Conservation (phyloP, 2,329 filamentous ascomycete species). For the Curvularia sp. region DNA sequence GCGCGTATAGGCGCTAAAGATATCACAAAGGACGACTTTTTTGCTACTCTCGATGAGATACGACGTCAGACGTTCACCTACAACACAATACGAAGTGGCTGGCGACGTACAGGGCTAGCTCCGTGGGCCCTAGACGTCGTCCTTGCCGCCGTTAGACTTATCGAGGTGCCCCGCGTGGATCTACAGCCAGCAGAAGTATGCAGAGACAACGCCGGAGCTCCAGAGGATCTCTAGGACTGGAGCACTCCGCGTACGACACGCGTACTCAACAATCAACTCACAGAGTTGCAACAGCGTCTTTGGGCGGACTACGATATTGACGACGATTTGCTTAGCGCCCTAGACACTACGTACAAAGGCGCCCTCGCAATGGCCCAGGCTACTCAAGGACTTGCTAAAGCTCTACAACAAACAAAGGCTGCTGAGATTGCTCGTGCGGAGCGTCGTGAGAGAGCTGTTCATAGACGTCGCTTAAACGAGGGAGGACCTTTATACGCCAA, state of each 20-base stretch:
- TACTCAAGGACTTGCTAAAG: background rate
- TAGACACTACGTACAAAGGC: constrained; percentile 1
- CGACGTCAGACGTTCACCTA: constrained; percentile 4
- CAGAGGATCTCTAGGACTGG: background rate
- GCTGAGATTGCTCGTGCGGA: constrained; percentile 1
- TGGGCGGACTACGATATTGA: background rate
- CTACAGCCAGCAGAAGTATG: background rate
- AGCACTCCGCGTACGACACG: constrained; percentile 1
- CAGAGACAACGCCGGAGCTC: background rate
- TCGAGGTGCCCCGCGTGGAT: background rate
- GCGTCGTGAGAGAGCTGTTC: background rate
- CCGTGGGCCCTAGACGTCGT: constrained; percentile 3
- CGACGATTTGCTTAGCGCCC: constrained; percentile 1
- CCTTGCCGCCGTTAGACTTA: background rate
- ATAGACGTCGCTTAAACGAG: constrained; percentile 1
- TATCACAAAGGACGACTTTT: constrained; percentile 5
- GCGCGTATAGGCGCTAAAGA: constrained; percentile 8
- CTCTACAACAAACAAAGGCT: constrained; percentile 1
- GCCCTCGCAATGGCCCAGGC: constrained; percentile 1
- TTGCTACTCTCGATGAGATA: constrained; percentile 7
- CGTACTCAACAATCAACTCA: background rate
- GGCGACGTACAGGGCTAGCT: constrained; percentile 5
- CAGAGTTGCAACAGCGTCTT: constrained; percentile 1
- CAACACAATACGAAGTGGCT: constrained; percentile 7
- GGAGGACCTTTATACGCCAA: constrained; percentile 1